These are phyloP conservation scores for Citrus mangshanensis DNA, from an alignment of 345 rosid species.

Conservation along the genomic window DNA sequence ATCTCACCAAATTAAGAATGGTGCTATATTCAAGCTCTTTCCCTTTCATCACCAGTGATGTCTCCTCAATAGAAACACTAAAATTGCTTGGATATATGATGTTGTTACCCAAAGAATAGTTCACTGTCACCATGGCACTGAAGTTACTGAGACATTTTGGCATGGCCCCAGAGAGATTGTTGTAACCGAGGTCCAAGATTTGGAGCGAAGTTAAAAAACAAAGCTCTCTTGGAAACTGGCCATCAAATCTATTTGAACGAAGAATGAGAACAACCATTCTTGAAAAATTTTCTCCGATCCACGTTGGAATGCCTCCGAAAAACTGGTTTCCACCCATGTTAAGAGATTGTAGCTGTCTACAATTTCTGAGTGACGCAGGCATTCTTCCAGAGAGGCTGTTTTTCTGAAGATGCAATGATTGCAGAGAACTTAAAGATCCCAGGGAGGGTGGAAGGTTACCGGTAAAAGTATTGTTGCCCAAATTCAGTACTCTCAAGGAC, in stretches of 20 bases:
- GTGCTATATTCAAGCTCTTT: no score
- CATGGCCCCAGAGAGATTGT: neutral
- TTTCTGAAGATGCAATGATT: neutral
- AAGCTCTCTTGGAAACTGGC: neutral
- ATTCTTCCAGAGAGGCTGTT: neutral
- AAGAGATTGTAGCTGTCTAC: neutral
- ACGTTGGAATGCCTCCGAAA: neutral
- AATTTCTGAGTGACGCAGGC: neutral
- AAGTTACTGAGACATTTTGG: slow-evolving; percentile 8
- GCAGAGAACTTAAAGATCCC: neutral
- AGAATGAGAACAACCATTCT: neutral
- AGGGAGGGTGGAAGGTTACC: slow-evolving; percentile 7
- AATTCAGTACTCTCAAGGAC: neutral
- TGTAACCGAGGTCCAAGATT: slow-evolving; percentile 7
- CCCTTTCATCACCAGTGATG: no score
- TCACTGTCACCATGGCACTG: neutral
- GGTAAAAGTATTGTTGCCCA: neutral
- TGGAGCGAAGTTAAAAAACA: neutral
- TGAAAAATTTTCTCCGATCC: neutral
- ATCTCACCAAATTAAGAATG: no score
- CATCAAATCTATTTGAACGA: slow-evolving; percentile 11
- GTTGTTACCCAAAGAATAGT: neutral
- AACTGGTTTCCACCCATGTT: neutral
- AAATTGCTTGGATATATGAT: no score
- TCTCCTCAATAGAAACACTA: no score